Base-by-base conservation (phyloP, 2,329 filamentous ascomycete genomes). In the Apiospora pterosperma region DNA sequence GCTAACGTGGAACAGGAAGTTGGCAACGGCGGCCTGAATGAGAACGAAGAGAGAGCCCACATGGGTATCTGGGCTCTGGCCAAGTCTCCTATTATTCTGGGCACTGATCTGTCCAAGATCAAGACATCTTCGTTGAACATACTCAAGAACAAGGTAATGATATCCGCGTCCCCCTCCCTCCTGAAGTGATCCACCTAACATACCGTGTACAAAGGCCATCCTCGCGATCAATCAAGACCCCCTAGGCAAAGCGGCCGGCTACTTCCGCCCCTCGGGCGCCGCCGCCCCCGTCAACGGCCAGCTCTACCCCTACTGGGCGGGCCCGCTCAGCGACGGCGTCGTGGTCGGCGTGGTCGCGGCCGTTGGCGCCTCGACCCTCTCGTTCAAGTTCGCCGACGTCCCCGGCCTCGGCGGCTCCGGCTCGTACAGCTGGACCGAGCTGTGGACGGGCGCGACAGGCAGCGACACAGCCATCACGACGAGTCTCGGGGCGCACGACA, bases 251-350 rank as follows among this genome's bases (percentile, higher is more conserved):
- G 63, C 63, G 16, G 63, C 63, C 55, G 55, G 39, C 39, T 61
- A 59, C 39, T 64, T 64, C 39, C 39, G 42, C 31, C 63, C 63
- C 39, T 48, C 64, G 67, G 73, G 66, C 70, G 75, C 65, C 66
- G 73, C 28, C 73, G 81, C 66, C 77, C 83, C 71, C 70, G 77
- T 66, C 61, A 76, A 10, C 75, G 80, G 80, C 70, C 77, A 58
- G 75, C 76, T 65, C 69, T 82, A 67, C 68, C 81, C 58, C 63
- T 84, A 70, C 79, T 84, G 69, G 80, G 79, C 63, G 71, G 80
- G 65, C 61, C 74, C 65, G 67, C 76, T 72, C 7, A 74, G 72
- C 36, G 75, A 75, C 12, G 76, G 80, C 23, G 71, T 74, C 1
- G 72, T 73, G 1, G 71, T 78, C 21, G 76, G 76, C n/a, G 68